Evolutionary conservation across 441 rosid species (phyloP).

Genomic region (Melastoma candidum): DNA sequence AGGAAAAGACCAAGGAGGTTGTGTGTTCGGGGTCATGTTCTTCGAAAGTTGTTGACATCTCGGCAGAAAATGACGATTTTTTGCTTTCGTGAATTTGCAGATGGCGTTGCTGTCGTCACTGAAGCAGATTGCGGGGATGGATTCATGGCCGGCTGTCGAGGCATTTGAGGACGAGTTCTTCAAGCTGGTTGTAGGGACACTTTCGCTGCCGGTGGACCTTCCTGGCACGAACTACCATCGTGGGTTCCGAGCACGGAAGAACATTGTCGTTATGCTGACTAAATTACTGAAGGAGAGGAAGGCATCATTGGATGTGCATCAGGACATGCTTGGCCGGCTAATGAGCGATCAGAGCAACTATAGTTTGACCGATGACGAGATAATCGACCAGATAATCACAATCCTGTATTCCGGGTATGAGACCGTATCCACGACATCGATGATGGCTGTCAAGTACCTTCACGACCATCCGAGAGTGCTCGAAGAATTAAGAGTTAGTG

Average conservation of each 20-base stretch:
- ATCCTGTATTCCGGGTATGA: neutral
- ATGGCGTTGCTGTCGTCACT: too few species aligned
- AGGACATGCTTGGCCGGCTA: neutral
- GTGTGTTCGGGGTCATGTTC: too few species aligned
- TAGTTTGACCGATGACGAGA: neutral
- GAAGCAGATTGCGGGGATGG: too few species aligned
- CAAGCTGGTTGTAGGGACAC: too few species aligned
- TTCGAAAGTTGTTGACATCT: too few species aligned
- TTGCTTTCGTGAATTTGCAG: too few species aligned
- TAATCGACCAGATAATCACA: constrained; percentile 3
- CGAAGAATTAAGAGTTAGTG: neutral
- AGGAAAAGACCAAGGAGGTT: neutral
- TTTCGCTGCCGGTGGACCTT: too few species aligned
- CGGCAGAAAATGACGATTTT: too few species aligned
- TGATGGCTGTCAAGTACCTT: constrained; percentile 1
- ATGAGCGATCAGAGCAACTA: neutral
- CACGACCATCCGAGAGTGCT: neutral
- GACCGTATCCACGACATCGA: neutral
- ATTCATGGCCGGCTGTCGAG: too few species aligned
- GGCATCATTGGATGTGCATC: neutral
- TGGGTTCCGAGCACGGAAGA: neutral
- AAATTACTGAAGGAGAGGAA: constrained; percentile 1
- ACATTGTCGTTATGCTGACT: neutral
- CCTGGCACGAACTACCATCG: too few species aligned
- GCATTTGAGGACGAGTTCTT: too few species aligned